Evolutionary conservation across 2,329 filamentous ascomycete genomes (phyloP).

Genomic region (Colletotrichum sp.): DNA sequence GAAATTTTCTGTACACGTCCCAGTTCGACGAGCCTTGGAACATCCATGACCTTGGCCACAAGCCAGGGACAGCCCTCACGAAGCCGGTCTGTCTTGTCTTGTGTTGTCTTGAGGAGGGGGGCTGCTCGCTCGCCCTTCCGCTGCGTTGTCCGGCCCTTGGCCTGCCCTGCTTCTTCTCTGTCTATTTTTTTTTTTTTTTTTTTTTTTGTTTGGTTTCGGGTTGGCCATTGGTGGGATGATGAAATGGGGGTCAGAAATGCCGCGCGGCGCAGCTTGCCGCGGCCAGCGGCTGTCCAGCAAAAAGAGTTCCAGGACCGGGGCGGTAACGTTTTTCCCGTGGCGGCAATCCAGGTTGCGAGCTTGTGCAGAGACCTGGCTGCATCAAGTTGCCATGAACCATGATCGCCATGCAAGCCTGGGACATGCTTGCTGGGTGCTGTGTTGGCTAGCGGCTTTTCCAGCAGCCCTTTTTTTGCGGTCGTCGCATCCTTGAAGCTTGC

Average conservation of each 20-base stretch:
- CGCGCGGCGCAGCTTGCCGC: constrained; percentile 27
- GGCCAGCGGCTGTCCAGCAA: constrained; percentile 19
- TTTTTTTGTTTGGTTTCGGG: neutral
- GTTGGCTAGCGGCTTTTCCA: constrained; percentile 17
- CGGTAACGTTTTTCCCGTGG: constrained; percentile 27
- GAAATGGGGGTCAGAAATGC: constrained; percentile 57
- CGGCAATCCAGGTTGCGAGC: constrained; percentile 26
- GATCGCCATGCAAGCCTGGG: constrained; percentile 34
- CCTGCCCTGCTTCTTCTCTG: neutral
- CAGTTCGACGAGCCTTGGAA: neutral
- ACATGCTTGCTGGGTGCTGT: constrained; percentile 19
- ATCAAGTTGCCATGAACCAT: constrained; percentile 44
- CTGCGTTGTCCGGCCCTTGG: neutral
- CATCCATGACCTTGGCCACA: neutral
- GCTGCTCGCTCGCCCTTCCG: neutral
- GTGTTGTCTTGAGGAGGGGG: neutral
- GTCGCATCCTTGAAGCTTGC: neutral
- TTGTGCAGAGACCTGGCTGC: constrained; percentile 28
- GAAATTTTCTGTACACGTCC: neutral
- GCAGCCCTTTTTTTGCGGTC: neutral
- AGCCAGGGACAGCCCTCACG: neutral
- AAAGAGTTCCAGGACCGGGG: constrained; percentile 28
- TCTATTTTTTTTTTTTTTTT: neutral
- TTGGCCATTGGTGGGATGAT: constrained; percentile 31
- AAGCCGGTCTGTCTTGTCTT: neutral